These are phyloP conservation scores for Flaveria robusta DNA, from an alignment of 129 eudicot species.

Conservation along the genomic window DNA sequence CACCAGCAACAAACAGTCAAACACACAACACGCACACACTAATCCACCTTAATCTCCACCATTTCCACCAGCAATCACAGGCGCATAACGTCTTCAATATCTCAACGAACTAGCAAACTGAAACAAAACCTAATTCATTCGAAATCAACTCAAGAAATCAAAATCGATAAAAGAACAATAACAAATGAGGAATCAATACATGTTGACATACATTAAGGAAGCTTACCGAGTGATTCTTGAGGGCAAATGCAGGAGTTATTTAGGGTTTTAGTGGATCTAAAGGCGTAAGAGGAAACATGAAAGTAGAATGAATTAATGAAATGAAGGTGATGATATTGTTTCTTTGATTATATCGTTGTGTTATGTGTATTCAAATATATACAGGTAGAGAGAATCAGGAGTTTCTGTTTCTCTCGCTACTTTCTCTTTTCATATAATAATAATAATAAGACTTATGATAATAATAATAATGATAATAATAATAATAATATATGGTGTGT, in stretches of 20 bases:
- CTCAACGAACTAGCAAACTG: conserved; percentile 14
- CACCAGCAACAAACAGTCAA: conserved; percentile 15
- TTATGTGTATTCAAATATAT: conserved; percentile 16
- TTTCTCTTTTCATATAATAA: conserved; percentile 19
- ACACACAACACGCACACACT: conserved; percentile 22
- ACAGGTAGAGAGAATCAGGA: conserved; percentile 19
- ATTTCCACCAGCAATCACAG: conserved; percentile 16
- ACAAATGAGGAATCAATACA: not conserved
- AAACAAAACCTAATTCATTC: conserved; percentile 13
- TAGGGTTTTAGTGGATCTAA: conserved; percentile 35
- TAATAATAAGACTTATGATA: too few relatives aligned
- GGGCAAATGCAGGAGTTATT: conserved; percentile 25
- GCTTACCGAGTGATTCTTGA: conserved; percentile 20
- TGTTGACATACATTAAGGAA: not conserved
- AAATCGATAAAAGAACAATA: not conserved
- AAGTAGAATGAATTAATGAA: not conserved
- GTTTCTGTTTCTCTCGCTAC: conserved; percentile 27
- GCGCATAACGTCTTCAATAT: not conserved
- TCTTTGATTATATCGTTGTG: conserved; percentile 18
- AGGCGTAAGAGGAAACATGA: not conserved
- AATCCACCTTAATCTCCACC: conserved; percentile 29
- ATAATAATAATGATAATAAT: too few relatives aligned
- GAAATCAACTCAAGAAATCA: conserved; percentile 15
- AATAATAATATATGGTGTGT: not conserved
- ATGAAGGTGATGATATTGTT: not conserved